Conservation (phyloP, 1,284 basidiomycete genomes). For the Microbotryum violaceum region DNA sequence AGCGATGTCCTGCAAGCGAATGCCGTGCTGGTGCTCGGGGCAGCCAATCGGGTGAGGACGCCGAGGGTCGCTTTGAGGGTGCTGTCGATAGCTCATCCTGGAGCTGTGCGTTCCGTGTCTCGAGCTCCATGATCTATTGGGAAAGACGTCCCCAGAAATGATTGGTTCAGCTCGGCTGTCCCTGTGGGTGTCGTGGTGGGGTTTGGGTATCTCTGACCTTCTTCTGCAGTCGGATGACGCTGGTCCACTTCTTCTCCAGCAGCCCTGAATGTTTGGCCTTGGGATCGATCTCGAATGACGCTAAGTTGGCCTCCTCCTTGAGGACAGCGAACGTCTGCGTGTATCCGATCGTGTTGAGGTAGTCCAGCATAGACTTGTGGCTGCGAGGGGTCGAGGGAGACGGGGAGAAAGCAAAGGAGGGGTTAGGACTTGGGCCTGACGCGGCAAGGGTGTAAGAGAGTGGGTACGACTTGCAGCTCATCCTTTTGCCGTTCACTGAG, state of each 20-base stretch:
- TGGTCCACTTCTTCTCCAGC: conserved; percentile 92
- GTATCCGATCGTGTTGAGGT: conserved; percentile 62
- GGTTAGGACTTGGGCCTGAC: background rate
- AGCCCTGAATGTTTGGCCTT: conserved; percentile 74
- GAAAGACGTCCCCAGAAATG: background rate
- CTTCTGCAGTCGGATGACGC: conserved; percentile 83
- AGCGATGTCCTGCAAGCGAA: conserved; percentile 69
- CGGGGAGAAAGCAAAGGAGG: background rate
- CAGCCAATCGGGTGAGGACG: conserved; percentile 67
- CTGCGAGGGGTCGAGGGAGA: conserved; percentile 44
- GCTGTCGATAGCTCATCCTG: conserved; percentile 59
- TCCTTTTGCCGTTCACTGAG: conserved; percentile 54
- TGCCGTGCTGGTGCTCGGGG: conserved; percentile 71
- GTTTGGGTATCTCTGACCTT: conserved; percentile 52
- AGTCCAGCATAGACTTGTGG: conserved; percentile 77
- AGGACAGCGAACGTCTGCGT: conserved; percentile 57
- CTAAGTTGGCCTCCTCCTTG: conserved; percentile 49
- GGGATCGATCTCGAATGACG: conserved; percentile 67
- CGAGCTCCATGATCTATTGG: conserved; percentile 77
- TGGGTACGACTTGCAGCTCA: conserved; percentile 57
- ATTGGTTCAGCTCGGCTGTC: background rate
- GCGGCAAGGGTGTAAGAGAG: conserved; percentile 25
- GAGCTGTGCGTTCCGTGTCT: conserved; percentile 65
- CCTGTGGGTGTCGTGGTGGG: background rate
- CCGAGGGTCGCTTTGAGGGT: conserved; percentile 54